Percentiles rank a stretch among this genome's conserved stretches.
Evolutionary conservation across 805 yeast species (phyloP).

Genomic region (Candida patagonica): DNA sequence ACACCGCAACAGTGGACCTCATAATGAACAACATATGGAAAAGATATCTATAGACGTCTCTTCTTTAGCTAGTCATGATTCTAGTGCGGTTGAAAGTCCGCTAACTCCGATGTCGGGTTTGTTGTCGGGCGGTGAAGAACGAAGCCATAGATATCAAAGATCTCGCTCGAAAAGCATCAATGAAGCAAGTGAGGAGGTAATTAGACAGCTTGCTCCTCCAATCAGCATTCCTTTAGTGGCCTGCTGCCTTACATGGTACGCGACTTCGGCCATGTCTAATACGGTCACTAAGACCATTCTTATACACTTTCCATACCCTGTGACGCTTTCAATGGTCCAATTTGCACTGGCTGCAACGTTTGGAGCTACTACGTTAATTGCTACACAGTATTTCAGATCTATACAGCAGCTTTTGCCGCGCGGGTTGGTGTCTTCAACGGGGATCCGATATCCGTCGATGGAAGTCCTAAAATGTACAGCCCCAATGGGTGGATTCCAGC

Average conservation of each 20-base stretch:
- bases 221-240: conserved; percentile 36
- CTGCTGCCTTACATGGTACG: conserved; percentile 72
- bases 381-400: conserved; percentile 28
- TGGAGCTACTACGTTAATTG: conserved; percentile 39
- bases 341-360: conserved; percentile 61
- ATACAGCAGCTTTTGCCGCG: conserved; percentile 29
- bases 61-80: not conserved
- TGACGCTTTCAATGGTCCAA: conserved; percentile 84
- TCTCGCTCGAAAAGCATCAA: conserved; percentile 16
- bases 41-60: too few relatives aligned
- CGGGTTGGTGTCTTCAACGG: conserved; percentile 25
- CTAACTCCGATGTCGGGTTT: too few relatives aligned
- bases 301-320: conserved; percentile 62
- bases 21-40: too few relatives aligned
- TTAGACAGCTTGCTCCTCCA: conserved; percentile 33
- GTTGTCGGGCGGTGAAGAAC: too few relatives aligned
- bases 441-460: conserved; percentile 20
- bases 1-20: not conserved
- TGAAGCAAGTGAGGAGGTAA: conserved; percentile 27
- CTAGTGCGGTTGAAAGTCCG: not conserved
- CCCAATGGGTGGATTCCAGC: conserved; percentile 94
- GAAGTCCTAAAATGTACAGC: conserved; percentile 39
- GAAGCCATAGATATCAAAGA: conserved; percentile 6
- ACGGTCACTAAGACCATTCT: conserved; percentile 75
- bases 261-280: conserved; percentile 68